Conservation (phyloP, 2,329 filamentous ascomycete species). For the Metarhizium album region DNA sequence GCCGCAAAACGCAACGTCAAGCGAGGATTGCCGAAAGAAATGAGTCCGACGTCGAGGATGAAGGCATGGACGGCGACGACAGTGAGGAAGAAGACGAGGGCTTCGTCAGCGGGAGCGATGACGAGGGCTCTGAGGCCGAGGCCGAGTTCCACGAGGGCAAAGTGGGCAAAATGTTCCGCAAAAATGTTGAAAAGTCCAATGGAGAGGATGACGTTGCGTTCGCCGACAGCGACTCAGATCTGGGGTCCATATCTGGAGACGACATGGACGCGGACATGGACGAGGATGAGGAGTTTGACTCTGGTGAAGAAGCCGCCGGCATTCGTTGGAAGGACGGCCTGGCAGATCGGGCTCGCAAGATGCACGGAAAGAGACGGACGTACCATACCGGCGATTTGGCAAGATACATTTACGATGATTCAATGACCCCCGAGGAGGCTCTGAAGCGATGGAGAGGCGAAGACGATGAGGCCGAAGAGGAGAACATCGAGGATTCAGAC, state of each 20-base stretch:
- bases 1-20: slow-evolving; percentile 47
- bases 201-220: slow-evolving; percentile 70
- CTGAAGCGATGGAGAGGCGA: slow-evolving; percentile 72
- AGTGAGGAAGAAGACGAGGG: slow-evolving; percentile 30
- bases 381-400: slow-evolving; percentile 77
- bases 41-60: slow-evolving; percentile 46
- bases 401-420: slow-evolving; percentile 78
- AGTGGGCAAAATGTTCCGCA: slow-evolving; percentile 50
- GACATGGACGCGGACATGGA: slow-evolving; percentile 31
- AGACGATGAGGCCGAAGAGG: slow-evolving; percentile 41
- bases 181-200: slow-evolving; percentile 37
- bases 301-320: slow-evolving; percentile 60
- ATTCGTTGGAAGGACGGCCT: slow-evolving; percentile 86
- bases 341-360: slow-evolving; percentile 57
- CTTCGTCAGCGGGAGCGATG: slow-evolving; percentile 42
- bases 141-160: slow-evolving; percentile 48
- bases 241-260: slow-evolving; percentile 68
- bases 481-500: slow-evolving; percentile 40
- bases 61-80: slow-evolving; percentile 24
- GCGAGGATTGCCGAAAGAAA: slow-evolving; percentile 50
- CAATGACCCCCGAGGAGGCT: slow-evolving; percentile 63
- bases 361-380: slow-evolving; percentile 59
- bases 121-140: slow-evolving; percentile 40
- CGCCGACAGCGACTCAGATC: slow-evolving; percentile 92
- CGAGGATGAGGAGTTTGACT: slow-evolving; percentile 40